phyloP scores from a whole-genome alignment of 75 land plant genomes.

The Chamaecyparis obtusa region DNA sequence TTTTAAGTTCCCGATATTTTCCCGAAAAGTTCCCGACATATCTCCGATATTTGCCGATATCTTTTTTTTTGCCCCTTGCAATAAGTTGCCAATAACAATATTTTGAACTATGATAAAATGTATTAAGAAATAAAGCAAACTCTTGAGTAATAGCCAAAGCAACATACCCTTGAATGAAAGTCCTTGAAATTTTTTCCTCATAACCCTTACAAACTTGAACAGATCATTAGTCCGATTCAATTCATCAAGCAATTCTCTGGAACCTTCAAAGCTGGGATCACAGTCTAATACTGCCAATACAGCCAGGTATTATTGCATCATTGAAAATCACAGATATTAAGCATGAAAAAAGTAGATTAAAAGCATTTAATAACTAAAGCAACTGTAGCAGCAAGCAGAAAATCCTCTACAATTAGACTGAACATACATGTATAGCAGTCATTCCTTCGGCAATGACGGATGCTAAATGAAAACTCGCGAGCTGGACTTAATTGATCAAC shows the following conservation, averaged over 20 bases:
- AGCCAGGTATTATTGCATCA: neutral
- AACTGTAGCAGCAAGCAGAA: neutral
- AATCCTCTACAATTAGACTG: slow-evolving; percentile 10
- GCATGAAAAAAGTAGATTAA: neutral
- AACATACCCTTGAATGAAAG: slow-evolving; percentile 30
- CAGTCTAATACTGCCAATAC: slow-evolving; percentile 61
- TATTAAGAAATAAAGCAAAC: neutral
- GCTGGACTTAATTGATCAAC: slow-evolving; percentile 45
- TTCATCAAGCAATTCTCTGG: slow-evolving; percentile 43
- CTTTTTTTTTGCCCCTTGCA: too few species aligned
- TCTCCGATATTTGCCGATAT: too few species aligned
- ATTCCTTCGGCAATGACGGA: slow-evolving; percentile 44
- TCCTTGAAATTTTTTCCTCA: slow-evolving; percentile 63
- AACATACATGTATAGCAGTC: slow-evolving; percentile 53
- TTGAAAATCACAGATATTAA: neutral
- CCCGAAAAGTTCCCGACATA: too few species aligned
- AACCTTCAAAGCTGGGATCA: slow-evolving; percentile 51
- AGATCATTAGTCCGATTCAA: slow-evolving; percentile 68
- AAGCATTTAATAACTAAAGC: neutral
- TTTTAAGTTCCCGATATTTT: too few species aligned
- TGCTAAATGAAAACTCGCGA: slow-evolving; percentile 63
- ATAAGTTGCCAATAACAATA: too few species aligned
- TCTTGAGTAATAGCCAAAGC: neutral
- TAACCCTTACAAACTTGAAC: slow-evolving; percentile 66
- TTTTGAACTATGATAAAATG: neutral